Evolutionary conservation across 1,284 basidiomycete species (phyloP), one percentile per base, ranked within the genome.

Genomic region (Ustilago shanxiensis): DNA sequence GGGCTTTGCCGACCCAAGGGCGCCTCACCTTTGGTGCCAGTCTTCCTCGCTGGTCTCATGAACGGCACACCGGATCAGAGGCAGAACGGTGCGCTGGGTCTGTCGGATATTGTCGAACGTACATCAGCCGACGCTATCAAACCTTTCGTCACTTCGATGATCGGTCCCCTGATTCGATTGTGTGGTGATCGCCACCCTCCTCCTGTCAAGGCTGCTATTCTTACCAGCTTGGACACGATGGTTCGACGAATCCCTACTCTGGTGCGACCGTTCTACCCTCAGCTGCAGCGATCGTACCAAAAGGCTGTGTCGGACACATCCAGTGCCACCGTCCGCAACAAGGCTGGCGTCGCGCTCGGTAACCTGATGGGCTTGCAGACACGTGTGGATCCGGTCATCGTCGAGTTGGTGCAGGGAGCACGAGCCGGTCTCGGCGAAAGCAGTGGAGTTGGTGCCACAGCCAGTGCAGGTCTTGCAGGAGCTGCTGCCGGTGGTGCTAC

Each of bases 181-280:
- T 86, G 85, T 37, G 85, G 85, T 33, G 85, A 86, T 60, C 77
- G 85, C 28, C 85, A 85, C 47, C 72, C 80, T 22, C 80, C 84
- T 5, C 77, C 80, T 3, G 84, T 86, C 70, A 86, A 86, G 66
- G 68, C 78, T 8, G 84, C 84, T 11, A 86, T 86, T 58, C 52
- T 86, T 41, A 65, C 66, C 26, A 73, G 83, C 47, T 72, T 86
- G 60, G 78, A 81, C 35, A 80, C 81, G 35, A 83, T 82, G 72
- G 74, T 86, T 39, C 70, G 66, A n/a, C 75, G 77, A 93, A 83
- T 98, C 22, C 95, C 96, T 0, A 88, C 90, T 22, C 93, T 97
- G 77, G 94, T 98, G 76, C 95, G 95, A 85, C 95, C 96, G 0
- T 99, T 99, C 91, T 98, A 98, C 89, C 97, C 96, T 2, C 96